Evolutionary conservation across 768 basidiomycete species (phyloP), one percentile per base, ranked within the genome.

Genomic region (Omphalotus guepiniiformis): DNA sequence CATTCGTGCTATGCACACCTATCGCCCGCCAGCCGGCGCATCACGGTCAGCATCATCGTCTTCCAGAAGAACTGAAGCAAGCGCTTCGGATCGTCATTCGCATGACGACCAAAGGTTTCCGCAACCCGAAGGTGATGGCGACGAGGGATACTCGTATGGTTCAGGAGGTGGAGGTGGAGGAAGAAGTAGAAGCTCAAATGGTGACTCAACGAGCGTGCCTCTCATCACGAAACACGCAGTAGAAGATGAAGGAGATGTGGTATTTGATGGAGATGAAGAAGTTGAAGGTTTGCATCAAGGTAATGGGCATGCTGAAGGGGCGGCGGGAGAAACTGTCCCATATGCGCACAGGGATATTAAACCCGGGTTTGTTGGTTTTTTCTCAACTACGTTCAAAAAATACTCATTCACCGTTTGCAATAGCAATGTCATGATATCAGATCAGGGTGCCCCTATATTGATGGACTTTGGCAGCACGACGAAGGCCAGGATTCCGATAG

Each of bases 341-440:
- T 99, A 94, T 63, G 95, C 95, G 1, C 96, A 99, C 66, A 75
- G 96, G 47, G 96, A 99, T 68, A 72, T 98, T 57, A 99, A 99
- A 69, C 95, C 93, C 37, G 94, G 83, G 94, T 94, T 57, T 55
- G 86, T 70, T 16, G 28, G 21, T 22, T 38, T 13, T 28, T 22
- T 13, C 42, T n/a, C n/a, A n/a, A n/a, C n/a, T n/a, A n/a, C n/a
- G n/a, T n/a, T 39, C 19, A 19, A 6, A 11, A 8, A 2, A 7
- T 19, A 11, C 41, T 42, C 6, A 41, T 12, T 15, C 6, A 4
- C 18, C 7, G 39, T 22, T 35, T 39, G 13, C 15, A 16, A 11
- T 25, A 97, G 93, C 42, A 99, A 99, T 60, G 78, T 99, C 48
- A 99, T 99, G 95, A 79, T 98, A 49, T 79, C 93, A 12, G 95